phyloP scores from a whole-genome alignment of 768 basidiomycete species.

The Lyophyllum shimeji region DNA sequence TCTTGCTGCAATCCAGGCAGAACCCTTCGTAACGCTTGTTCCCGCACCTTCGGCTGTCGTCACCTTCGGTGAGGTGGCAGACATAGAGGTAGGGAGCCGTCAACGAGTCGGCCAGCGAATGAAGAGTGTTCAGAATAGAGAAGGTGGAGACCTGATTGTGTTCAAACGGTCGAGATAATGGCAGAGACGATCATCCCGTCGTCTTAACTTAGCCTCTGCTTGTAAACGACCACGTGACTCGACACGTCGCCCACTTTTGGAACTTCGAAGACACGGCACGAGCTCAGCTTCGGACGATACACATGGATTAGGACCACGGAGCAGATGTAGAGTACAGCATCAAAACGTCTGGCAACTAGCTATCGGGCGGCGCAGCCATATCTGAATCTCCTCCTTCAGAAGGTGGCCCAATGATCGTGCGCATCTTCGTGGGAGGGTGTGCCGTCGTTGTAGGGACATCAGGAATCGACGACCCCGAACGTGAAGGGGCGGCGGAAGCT shows the following conservation, averaged over 20 bases:
- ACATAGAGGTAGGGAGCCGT: constrained; percentile 11
- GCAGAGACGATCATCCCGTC: background rate
- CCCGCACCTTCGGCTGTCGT: constrained; percentile 33
- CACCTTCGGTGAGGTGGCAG: constrained; percentile 23
- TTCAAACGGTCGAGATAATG: background rate
- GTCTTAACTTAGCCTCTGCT: background rate
- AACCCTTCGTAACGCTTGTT: constrained; percentile 35
- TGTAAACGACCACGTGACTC: constrained; percentile 15
- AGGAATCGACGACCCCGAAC: constrained; percentile 52
- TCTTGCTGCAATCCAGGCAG: constrained; percentile 40
- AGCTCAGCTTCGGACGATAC: background rate
- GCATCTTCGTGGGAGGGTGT: constrained; percentile 65
- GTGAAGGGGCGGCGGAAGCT: constrained; percentile 54
- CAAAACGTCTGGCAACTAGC: background rate
- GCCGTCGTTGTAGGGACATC: constrained; percentile 38
- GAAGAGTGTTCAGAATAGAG: constrained; percentile 8
- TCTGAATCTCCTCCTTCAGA: constrained; percentile 56
- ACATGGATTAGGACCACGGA: background rate
- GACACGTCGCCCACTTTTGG: constrained; percentile 8
- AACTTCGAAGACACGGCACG: too few relatives aligned
- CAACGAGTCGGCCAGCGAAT: constrained; percentile 19
- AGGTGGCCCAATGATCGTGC: constrained; percentile 55
- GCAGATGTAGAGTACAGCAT: background rate
- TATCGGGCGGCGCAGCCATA: constrained; percentile 27
- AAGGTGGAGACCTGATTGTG: constrained; percentile 6